A percentile compares a stretch with the other conserved stretches of the same genome.
These are phyloP conservation scores for Populus pruinosa DNA, from an alignment of 345 rosid genomes.

Conservation along the genomic window DNA sequence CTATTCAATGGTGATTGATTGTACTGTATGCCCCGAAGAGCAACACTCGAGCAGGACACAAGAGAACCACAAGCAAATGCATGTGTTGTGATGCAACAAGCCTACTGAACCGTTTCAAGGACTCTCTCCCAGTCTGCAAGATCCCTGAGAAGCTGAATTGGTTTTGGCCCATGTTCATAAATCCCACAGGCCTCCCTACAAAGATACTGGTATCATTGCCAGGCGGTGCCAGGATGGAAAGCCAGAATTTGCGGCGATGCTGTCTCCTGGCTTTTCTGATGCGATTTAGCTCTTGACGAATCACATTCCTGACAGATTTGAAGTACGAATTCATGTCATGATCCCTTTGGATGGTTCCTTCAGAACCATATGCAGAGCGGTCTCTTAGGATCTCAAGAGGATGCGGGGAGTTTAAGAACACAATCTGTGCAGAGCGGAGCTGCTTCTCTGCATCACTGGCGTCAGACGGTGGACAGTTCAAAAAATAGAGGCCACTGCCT, in stretches of 20 bases:
- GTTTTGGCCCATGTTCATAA: constrained; percentile 26
- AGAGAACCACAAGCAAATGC: constrained; percentile 71
- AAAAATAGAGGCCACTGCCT: constrained; percentile 77
- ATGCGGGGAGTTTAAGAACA: constrained; percentile 93
- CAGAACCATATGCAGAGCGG: constrained; percentile 75
- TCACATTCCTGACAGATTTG: constrained; percentile 54
- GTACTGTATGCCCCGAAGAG: constrained; percentile 52
- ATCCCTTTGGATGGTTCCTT: constrained; percentile 79
- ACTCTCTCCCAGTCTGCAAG: constrained; percentile 58
- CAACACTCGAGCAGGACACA: constrained; percentile 64
- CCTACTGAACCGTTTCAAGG: constrained; percentile 61
- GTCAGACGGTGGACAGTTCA: constrained; percentile 44
- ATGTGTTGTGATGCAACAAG: constrained; percentile 75
- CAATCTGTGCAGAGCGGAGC: constrained; percentile 61
- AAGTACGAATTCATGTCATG: constrained; percentile 91
- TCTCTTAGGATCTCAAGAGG: constrained; percentile 93
- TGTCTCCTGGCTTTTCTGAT: constrained; percentile 58
- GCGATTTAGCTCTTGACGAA: constrained; percentile 63
- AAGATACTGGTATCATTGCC: constrained; percentile 28
- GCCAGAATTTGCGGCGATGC: constrained; percentile 58
- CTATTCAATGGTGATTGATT: constrained; percentile 30
- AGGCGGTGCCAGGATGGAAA: constrained; percentile 47
- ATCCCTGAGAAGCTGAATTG: constrained; percentile 54
- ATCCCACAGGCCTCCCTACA: constrained; percentile 34
- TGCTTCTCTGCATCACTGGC: constrained; percentile 47